Evolutionary conservation across 2,329 filamentous ascomycete species (phyloP).

Genomic region (Teratosphaeria viscida): DNA sequence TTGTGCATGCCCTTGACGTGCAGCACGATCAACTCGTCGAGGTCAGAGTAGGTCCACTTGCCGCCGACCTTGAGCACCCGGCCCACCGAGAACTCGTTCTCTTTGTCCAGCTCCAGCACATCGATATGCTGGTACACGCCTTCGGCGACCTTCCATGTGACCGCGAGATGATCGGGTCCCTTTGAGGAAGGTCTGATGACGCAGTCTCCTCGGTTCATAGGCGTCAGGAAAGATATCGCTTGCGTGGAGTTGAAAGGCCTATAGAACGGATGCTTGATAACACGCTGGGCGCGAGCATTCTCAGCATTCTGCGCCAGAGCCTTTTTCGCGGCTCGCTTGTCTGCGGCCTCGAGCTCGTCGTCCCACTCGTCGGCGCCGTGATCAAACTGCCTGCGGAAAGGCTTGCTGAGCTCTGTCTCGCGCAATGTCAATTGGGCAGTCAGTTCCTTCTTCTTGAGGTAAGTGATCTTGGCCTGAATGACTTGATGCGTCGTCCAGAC

Average conservation of each 20-base stretch:
- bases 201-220: constrained; percentile 75
- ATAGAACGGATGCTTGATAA: constrained; percentile 97
- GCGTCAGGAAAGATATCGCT: constrained; percentile 85
- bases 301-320: constrained; percentile 58
- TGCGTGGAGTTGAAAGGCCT: constrained; percentile 84
- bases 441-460: constrained; percentile 79
- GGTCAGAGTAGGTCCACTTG: constrained; percentile 86
- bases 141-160: constrained; percentile 97
- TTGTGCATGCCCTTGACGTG: constrained; percentile 96
- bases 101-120: constrained; percentile 91
- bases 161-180: constrained; percentile 84
- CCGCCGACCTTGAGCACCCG: constrained; percentile 74
- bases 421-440: constrained; percentile 73
- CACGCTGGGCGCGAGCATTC: constrained; percentile 76
- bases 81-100: constrained; percentile 91
- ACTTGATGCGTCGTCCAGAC: constrained; percentile 73
- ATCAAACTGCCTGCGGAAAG: constrained; percentile 59
- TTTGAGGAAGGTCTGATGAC: constrained; percentile 94
- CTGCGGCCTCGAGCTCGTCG: constrained; percentile 50
- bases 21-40: constrained; percentile 93
- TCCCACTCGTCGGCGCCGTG: constrained; percentile 70
- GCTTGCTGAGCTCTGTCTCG: constrained; percentile 66
- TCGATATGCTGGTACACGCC: constrained; percentile 97
- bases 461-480: constrained; percentile 75
- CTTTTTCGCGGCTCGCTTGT: constrained; percentile 66